These are phyloP conservation scores for Colletotrichum sp. DNA, from an alignment of 2,329 filamentous ascomycete species.

Conservation along the genomic window DNA sequence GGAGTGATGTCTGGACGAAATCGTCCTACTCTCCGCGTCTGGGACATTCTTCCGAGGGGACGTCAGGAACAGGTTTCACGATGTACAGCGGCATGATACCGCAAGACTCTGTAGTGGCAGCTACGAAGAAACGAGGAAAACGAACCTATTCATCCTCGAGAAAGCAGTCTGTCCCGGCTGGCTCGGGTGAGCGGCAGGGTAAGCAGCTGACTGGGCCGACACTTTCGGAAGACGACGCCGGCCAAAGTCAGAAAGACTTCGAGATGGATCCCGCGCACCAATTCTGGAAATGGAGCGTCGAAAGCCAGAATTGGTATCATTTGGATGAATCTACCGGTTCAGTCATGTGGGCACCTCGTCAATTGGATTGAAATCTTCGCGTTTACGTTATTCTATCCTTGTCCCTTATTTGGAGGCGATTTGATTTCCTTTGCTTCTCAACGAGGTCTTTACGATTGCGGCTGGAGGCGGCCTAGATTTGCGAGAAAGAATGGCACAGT, in stretches of 20 bases:
- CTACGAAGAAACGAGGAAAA: not conserved
- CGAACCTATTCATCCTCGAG: not conserved
- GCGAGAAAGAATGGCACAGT: too few relatives aligned
- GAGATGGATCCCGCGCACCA: not conserved
- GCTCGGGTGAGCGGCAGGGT: not conserved
- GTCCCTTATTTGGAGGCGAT: too few relatives aligned
- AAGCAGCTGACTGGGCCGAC: not conserved
- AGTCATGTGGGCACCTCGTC: not conserved
- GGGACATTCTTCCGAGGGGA: not conserved
- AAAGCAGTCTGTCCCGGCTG: not conserved
- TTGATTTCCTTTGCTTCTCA: too few relatives aligned
- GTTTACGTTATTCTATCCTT: too few relatives aligned
- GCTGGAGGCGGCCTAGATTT: too few relatives aligned
- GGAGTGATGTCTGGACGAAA: not conserved
- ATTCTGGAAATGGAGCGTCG: not conserved
- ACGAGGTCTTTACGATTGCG: too few relatives aligned
- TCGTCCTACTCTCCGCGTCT: not conserved
- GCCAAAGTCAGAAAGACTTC: not conserved
- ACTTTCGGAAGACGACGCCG: not conserved
- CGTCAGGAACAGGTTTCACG: not conserved
- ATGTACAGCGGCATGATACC: not conserved
- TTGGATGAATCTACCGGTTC: not conserved
- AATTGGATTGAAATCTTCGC: not conserved
- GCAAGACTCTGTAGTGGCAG: not conserved
- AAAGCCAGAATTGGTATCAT: constrained; percentile 1